Evolutionary conservation across 352 stramenopile species (phyloP).

Genomic region (Peronospora farinosa): DNA sequence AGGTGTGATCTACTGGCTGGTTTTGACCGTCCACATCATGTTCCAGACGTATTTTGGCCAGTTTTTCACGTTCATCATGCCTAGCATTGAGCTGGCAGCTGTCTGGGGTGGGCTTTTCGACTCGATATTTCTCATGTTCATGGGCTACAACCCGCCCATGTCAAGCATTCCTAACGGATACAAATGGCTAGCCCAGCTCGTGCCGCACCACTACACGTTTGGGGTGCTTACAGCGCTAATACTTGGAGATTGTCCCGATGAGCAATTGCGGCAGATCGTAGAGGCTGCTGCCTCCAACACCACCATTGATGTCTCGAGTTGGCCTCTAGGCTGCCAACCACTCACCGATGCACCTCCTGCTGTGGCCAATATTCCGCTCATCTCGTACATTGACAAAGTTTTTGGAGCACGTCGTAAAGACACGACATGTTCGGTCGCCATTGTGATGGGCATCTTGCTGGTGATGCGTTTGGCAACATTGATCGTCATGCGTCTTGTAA

Average conservation of each 20-base stretch:
- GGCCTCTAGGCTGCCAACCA: constrained; percentile 48
- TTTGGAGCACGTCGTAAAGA: constrained; percentile 54
- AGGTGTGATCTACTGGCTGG: constrained; percentile 37
- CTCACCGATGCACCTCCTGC: constrained; percentile 42
- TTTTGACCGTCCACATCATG: constrained; percentile 32
- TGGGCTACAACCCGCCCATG: constrained; percentile 40
- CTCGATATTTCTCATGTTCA: constrained; percentile 54
- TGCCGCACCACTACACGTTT: constrained; percentile 39
- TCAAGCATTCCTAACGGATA: constrained; percentile 39
- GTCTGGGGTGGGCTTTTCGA: constrained; percentile 38
- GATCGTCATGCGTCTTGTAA: constrained; percentile 48
- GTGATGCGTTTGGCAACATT: constrained; percentile 47
- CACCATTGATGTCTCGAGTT: constrained; percentile 24
- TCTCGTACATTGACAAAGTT: constrained; percentile 49
- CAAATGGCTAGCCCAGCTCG: constrained; percentile 42
- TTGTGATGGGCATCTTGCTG: constrained; percentile 47
- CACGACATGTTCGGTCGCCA: constrained; percentile 33
- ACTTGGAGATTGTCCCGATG: constrained; percentile 35
- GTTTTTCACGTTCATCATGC: constrained; percentile 58
- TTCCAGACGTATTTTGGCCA: constrained; percentile 49
- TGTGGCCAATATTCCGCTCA: constrained; percentile 38
- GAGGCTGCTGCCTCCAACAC: constrained; percentile 20
- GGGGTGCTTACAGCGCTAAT: constrained; percentile 34
- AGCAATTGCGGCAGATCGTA: constrained; percentile 29
- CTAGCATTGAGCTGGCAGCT: constrained; percentile 40